phyloP scores from a whole-genome alignment of 2,329 filamentous ascomycete genomes.

The Hymenoscyphus repandus region DNA sequence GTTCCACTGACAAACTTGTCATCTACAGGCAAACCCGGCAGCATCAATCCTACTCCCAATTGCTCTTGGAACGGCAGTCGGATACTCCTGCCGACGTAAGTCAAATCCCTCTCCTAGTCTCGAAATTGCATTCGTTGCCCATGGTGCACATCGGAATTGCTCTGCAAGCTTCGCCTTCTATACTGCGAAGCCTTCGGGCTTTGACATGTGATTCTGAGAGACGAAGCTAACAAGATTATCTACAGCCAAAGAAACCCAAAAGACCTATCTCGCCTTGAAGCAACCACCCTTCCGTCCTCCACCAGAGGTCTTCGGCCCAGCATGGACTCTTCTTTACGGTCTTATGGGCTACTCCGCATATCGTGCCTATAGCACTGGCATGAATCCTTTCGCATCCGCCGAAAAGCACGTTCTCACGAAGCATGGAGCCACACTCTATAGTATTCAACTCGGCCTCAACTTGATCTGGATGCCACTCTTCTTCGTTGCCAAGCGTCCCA shows the following conservation, averaged over 20 bases:
- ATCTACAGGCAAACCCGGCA: conserved; percentile 51
- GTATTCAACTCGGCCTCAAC: conserved; percentile 79
- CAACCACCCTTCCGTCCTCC: conserved; percentile 62
- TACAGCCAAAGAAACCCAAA: conserved; percentile 51
- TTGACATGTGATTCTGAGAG: too few species aligned
- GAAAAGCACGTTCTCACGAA: conserved; percentile 40
- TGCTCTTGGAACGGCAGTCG: conserved; percentile 65
- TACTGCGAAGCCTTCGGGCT: too few species aligned
- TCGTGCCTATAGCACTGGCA: conserved; percentile 62
- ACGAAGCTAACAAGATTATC: conserved; percentile 1
- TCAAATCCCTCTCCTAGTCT: conserved; percentile 4
- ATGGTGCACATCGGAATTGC: neutral
- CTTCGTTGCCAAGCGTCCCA: conserved; percentile 70
- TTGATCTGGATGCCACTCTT: conserved; percentile 90
- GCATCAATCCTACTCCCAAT: conserved; percentile 73
- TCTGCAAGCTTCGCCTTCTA: neutral
- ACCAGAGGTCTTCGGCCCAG: conserved; percentile 56
- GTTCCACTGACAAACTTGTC: too few species aligned
- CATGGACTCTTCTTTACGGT: conserved; percentile 63
- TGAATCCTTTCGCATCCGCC: conserved; percentile 40
- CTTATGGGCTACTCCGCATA: conserved; percentile 88
- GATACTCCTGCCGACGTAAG: conserved; percentile 62
- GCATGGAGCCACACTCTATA: conserved; percentile 74
- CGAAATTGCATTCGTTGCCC: too few species aligned
- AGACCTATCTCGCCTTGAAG: conserved; percentile 59